A percentile compares a stretch with the other conserved stretches of the same genome.
Conservation (phyloP, 768 basidiomycete genomes). For the Ramaria rubella region DNA sequence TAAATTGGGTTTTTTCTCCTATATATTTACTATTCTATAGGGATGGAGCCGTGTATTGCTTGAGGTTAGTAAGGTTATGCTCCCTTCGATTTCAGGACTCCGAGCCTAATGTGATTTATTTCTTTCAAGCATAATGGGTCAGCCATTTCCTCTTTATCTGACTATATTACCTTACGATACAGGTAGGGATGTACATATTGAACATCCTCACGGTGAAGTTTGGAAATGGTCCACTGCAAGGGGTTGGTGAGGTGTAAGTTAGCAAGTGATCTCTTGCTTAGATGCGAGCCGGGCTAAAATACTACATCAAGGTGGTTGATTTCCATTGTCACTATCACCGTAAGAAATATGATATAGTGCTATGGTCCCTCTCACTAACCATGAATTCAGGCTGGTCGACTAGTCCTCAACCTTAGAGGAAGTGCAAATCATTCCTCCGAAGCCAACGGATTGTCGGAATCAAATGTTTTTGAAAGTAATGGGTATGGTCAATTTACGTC, state of each 20-base stretch:
- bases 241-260: background rate
- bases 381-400: background rate
- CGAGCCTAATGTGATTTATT: background rate
- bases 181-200: too few relatives aligned
- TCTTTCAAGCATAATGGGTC: background rate
- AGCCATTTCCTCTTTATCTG: background rate
- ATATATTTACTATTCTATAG: background rate
- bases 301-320: background rate
- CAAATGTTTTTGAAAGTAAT: background rate
- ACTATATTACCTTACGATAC: too few relatives aligned
- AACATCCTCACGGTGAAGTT: too few relatives aligned
- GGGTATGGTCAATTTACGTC: background rate
- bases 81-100: too few relatives aligned
- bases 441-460: background rate
- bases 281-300: background rate
- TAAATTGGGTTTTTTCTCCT: background rate
- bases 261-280: background rate
- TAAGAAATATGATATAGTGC: background rate
- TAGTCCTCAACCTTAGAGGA: background rate
- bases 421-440: background rate
- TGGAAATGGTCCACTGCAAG: too few relatives aligned
- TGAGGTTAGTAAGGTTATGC: background rate
- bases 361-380: background rate
- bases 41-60: background rate
- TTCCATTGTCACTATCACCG: background rate